Evolutionary conservation across 441 rosid genomes (phyloP).

Genomic region (Eruca vesicaria): DNA sequence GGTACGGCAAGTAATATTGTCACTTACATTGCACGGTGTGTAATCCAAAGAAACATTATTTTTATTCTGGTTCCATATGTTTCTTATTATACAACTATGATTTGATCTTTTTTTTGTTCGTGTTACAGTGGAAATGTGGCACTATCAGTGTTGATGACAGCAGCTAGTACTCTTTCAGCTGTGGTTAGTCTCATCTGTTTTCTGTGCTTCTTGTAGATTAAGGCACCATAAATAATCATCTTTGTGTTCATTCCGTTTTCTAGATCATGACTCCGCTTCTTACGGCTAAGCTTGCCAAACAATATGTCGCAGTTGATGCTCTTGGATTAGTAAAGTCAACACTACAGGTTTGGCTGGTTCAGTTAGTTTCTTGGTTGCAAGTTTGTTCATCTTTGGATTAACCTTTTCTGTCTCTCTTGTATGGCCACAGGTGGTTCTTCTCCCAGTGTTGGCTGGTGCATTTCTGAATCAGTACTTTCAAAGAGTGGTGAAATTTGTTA

Average conservation of each 20-base stretch:
- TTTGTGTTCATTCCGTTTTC: conserved; percentile 5
- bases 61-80: conserved; percentile 3
- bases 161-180: conserved; percentile 78
- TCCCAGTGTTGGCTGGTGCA: conserved; percentile 85
- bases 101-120: conserved; percentile 20
- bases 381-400: background rate
- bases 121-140: conserved; percentile 82
- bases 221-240: background rate
- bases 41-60: background rate
- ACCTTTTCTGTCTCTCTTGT: background rate
- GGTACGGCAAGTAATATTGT: conserved; percentile 93
- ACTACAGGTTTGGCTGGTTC: conserved; percentile 50
- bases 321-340: conserved; percentile 64
- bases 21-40: conserved; percentile 76
- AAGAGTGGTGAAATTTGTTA: conserved; percentile 64
- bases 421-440: conserved; percentile 74
- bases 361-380: conserved; percentile 13
- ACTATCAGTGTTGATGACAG: conserved; percentile 92
- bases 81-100: conserved; percentile 10
- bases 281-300: conserved; percentile 79
- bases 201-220: background rate
- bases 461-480: conserved; percentile 79
- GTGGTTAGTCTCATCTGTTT: conserved; percentile 58
- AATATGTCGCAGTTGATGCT: conserved; percentile 82
- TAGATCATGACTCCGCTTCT: conserved; percentile 88